Evolutionary conservation across 495 filamentous ascomycete species (phyloP).

Genomic region (Penicillium pancosmium): DNA sequence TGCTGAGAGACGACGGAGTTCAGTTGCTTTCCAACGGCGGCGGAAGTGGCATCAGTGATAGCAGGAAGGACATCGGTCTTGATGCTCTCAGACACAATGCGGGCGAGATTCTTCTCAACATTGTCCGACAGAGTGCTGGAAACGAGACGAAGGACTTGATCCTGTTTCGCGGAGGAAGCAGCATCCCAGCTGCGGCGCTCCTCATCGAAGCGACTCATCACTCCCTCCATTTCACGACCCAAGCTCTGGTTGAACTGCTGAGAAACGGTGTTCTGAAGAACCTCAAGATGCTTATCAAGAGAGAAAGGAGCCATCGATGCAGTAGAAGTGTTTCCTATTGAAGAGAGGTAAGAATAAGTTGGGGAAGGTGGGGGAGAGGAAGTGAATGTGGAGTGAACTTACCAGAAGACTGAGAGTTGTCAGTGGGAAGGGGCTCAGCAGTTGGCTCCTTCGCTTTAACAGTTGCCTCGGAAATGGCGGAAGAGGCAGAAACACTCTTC

Average conservation of each 20-base stretch:
- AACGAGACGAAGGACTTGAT: constrained; percentile 82
- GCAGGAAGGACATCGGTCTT: constrained; percentile 64
- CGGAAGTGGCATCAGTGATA: constrained; percentile 50
- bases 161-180: constrained; percentile 68
- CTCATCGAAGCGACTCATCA: constrained; percentile 65
- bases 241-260: constrained; percentile 59
- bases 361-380: neutral
- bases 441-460: constrained; percentile 36
- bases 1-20: constrained; percentile 54
- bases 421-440: constrained; percentile 22
- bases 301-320: constrained; percentile 28
- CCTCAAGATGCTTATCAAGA: constrained; percentile 56
- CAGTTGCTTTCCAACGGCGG: constrained; percentile 64
- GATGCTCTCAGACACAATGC: constrained; percentile 70
- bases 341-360: neutral
- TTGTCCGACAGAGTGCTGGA: constrained; percentile 88
- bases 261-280: constrained; percentile 57
- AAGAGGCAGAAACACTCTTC: constrained; percentile 39
- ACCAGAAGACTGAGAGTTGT: constrained; percentile 1
- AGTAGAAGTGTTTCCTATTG: neutral
- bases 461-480: constrained; percentile 37
- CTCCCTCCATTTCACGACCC: constrained; percentile 55
- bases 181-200: constrained; percentile 67
- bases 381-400: constrained; percentile 23
- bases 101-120: constrained; percentile 75